Base-by-base conservation (phyloP, 1,139 yeast species). In the Candida labiduridarum region DNA sequence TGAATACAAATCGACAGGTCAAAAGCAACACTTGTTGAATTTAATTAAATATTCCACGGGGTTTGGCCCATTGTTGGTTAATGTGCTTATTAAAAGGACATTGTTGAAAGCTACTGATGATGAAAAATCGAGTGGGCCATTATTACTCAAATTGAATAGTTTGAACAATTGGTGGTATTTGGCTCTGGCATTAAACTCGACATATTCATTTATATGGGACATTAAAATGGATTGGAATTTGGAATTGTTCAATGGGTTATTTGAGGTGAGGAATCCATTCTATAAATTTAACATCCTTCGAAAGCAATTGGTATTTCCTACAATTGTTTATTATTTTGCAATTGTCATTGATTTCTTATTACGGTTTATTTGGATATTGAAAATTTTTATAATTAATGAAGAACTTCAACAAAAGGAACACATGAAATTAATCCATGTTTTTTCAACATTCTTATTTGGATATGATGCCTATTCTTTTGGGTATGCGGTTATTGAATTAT, bases 141-240 rank as follows among this genome's bases (percentile, higher is more conserved):
- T 52, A 47, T 49, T 50, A 52, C 45, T 15, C 34, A 49, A 45
- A 52, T 51, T 47, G 50, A 55, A 50, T 48, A 49, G 46, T 29
- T 56, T 57, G 41, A 61, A 58, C 51, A 47, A 50, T n/a, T 66
- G 76, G 61, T 85, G 89, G 91, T 73, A 79, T 45, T 45, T 80
- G 0, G 64, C 77, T 1, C 75, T 83, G 14, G 66, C 85, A 4
- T 58, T 89, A 43, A 90, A 88, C 63, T 87, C 97, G 0, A 61
- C 82, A 0, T 94, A 88, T 64, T 81, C 96, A 16, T 88, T 89
- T 56, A 71, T 83, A 49, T 94, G 99, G 99, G 99, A 94, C 66
- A 69, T 92, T 19, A 79, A 80, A 47, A 83, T 84, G 79, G 99
- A 94, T 70, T 94, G 99, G 99, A 84, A 85, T 45, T 76, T 90